phyloP scores from a whole-genome alignment of 176 grass and related monocot genomes.

The Cocos nucifera region DNA sequence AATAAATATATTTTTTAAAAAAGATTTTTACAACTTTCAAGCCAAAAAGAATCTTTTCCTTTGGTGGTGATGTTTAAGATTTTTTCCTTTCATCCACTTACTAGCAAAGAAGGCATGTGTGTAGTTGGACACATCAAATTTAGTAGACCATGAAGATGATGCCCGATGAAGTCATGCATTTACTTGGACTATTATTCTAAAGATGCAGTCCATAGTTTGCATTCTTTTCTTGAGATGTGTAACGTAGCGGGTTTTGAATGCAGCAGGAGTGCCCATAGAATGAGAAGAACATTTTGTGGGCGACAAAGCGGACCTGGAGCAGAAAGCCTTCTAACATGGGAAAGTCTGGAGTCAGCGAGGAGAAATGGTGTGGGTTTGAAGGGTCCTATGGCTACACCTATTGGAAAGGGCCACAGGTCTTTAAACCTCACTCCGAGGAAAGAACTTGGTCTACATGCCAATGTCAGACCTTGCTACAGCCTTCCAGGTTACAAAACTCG shows the following conservation, averaged over 20 bases:
- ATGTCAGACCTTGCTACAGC: conserved; percentile 94
- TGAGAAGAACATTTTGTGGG: conserved; percentile 95
- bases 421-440: conserved; percentile 92
- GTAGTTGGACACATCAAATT: no score
- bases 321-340: conserved; percentile 95
- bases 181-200: no score
- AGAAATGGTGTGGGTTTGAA: conserved; percentile 91
- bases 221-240: no score
- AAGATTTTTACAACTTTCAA: no score
- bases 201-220: no score
- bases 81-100: no score
- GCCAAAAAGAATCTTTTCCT: no score
- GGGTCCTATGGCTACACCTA: conserved; percentile 98
- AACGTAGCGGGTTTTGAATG: conserved; percentile 53
- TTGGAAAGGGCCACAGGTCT: conserved; percentile 96
- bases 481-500: conserved; percentile 89
- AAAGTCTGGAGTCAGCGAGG: conserved; percentile 83
- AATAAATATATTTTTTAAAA: no score
- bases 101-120: no score
- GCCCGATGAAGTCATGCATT: no score
- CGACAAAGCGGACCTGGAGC: conserved; percentile 78
- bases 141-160: no score
- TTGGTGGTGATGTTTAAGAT: no score
- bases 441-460: conserved; percentile 86
- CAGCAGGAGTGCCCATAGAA: conserved; percentile 78